Base-by-base conservation (phyloP, 768 basidiomycete species). In the Phlebiopsis flavidoalba region DNA sequence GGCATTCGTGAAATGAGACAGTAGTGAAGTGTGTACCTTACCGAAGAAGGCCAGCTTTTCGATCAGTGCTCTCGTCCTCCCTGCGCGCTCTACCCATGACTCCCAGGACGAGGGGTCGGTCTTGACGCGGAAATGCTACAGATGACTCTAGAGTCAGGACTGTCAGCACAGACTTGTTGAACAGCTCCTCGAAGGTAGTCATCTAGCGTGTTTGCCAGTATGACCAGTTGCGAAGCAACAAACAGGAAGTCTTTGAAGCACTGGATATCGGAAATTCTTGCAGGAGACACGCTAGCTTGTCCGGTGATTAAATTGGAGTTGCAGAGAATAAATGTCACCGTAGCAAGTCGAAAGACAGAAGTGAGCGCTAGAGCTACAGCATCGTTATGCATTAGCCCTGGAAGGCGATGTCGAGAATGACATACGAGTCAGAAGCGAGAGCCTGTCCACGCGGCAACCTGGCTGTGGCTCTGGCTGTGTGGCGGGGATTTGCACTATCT, bases 31-130 rank as follows among this genome's bases (percentile, higher is more conserved):
- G 59, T 69, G 63, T 64, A 63, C 73, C 81, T 70, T 69, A 89
- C 90, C 90, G 65, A 91, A 92, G 75, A 89, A 92, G 1, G 87
- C 87, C 66, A 86, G 80, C 58, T 77, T n/a, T 80, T 67, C 88
- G 77, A 62, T 89, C 85, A 15, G 76, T 71, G 6, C 69, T 69
- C 17, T 73, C 73, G 8, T 75, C 70, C 47, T 74, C 75, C 21
- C 86, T 71, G 19, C 71, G 75, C 26, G 26, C 26, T 31, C 26
- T 31, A 31, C 26, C 26, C 26, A 31, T 31, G 26, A 31, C 6
- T 31, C 26, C 26, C 26, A 31, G 26, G 2, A 70, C 63, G 24
- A 91, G 71, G 24, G 67, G 65, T n/a, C 53, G 50, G 12, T 66
- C 65, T 53, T 74, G 66, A 7, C 83, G 76, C 0, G 88, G 88